A percentile compares a stretch with the other conserved stretches of the same genome.
phyloP scores from a whole-genome alignment of 1,284 basidiomycete species.

The Mrakiaceae sp. region DNA sequence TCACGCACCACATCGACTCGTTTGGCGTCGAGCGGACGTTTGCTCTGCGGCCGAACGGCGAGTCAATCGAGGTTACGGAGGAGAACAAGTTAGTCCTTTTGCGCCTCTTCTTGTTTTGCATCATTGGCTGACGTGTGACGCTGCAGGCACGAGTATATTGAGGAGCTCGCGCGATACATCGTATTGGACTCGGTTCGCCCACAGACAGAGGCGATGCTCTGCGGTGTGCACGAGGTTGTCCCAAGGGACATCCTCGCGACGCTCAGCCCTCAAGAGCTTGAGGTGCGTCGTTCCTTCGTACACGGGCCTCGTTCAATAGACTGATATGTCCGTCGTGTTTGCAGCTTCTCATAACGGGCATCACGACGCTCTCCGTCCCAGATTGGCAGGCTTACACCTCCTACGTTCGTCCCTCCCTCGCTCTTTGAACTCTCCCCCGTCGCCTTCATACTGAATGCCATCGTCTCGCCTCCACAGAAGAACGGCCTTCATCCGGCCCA shows the following conservation, averaged over 20 bases:
- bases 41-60: conserved; percentile 1
- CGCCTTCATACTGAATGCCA: neutral
- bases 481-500: neutral
- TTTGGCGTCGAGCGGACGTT: neutral
- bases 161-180: conserved; percentile 1
- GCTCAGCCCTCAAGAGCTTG: conserved; percentile 3
- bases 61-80: conserved; percentile 8
- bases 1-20: neutral
- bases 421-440: neutral
- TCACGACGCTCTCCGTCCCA: neutral
- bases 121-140: no score
- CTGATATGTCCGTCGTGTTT: neutral
- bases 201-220: conserved; percentile 14
- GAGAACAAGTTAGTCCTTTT: conserved; percentile 1
- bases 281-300: conserved; percentile 1
- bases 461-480: neutral
- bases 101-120: no score
- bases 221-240: conserved; percentile 8
- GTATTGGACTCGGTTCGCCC: conserved; percentile 3
- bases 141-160: neutral
- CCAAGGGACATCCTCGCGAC: neutral
- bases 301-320: neutral
- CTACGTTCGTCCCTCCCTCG: neutral
- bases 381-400: conserved; percentile 7
- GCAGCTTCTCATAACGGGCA: conserved; percentile 8